Conservation (phyloP, 176 grass and related monocot genomes). For the Avena insularis region DNA sequence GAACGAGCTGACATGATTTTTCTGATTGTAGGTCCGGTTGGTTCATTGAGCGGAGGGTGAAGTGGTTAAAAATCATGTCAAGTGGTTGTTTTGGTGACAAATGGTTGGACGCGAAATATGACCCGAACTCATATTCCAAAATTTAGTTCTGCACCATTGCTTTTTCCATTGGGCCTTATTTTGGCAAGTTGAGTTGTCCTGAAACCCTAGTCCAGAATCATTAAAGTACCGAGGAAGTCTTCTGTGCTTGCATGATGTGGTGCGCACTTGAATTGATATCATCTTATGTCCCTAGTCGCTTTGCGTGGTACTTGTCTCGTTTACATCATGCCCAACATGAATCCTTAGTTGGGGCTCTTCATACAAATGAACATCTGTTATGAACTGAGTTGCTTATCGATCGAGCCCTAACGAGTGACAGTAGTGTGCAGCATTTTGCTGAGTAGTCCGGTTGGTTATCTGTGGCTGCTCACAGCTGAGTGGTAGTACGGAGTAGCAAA, state of each 20-base stretch:
- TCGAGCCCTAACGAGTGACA: too few species aligned
- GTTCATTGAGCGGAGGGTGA: background rate
- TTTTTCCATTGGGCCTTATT: conserved; percentile 26
- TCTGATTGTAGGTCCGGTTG: conserved; percentile 40
- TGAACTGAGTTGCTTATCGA: background rate
- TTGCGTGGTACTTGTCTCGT: background rate
- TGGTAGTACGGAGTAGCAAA: too few species aligned
- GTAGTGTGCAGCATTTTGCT: too few species aligned
- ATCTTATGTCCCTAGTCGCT: background rate
- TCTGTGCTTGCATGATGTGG: conserved; percentile 35
- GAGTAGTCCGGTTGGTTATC: too few species aligned
- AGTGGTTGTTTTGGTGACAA: conserved; percentile 32
- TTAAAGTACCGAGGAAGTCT: conserved; percentile 28
- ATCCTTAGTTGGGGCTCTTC: background rate
- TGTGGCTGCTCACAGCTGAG: too few species aligned
- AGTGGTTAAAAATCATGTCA: conserved; percentile 14
- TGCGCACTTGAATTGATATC: conserved; percentile 20
- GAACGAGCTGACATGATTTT: background rate
- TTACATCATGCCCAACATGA: background rate
- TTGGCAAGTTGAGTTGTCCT: conserved; percentile 45
- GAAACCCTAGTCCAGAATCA: conserved; percentile 26
- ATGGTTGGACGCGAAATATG: conserved; percentile 34
- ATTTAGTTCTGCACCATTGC: conserved; percentile 57
- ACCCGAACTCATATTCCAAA: conserved; percentile 50
- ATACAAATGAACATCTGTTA: background rate